Evolutionary conservation across 1,139 yeast species (phyloP).

Genomic region (Pichia sp.): DNA sequence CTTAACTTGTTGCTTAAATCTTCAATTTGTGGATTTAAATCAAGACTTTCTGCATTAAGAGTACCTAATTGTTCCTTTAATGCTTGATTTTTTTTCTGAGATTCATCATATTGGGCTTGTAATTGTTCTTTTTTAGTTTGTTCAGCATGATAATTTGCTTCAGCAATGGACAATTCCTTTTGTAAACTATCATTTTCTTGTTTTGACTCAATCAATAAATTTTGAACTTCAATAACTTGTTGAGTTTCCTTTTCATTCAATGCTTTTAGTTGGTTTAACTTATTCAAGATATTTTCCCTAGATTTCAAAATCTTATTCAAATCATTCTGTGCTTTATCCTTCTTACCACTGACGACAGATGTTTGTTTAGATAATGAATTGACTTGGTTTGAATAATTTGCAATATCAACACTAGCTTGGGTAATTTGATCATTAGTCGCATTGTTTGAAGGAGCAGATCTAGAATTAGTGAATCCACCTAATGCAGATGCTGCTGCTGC

Average conservation of each 20-base stretch:
- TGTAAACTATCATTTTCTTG: slow-evolving; percentile 68
- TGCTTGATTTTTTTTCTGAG: slow-evolving; percentile 59
- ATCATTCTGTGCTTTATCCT: slow-evolving; percentile 71
- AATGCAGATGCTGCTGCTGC: slow-evolving; percentile 16
- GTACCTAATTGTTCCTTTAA: slow-evolving; percentile 63
- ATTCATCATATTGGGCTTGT: slow-evolving; percentile 53
- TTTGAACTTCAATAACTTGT: slow-evolving; percentile 67
- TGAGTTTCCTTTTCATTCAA: slow-evolving; percentile 76
- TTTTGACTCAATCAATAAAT: slow-evolving; percentile 49
- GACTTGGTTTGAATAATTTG: slow-evolving; percentile 80
- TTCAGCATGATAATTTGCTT: slow-evolving; percentile 72
- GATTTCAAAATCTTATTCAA: slow-evolving; percentile 55
- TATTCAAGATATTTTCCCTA: slow-evolving; percentile 66
- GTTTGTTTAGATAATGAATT: slow-evolving; percentile 75
- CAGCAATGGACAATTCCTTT: slow-evolving; percentile 71
- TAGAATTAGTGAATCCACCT: slow-evolving; percentile 24
- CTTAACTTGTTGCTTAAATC: slow-evolving; percentile 47
- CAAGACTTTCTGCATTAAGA: slow-evolving; percentile 61
- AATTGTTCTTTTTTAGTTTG: slow-evolving; percentile 61
- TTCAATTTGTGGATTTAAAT: slow-evolving; percentile 51
- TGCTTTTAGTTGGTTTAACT: slow-evolving; percentile 58
- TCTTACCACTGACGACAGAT: slow-evolving; percentile 60
- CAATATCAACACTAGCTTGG: slow-evolving; percentile 77
- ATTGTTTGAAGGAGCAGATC: slow-evolving; percentile 18
- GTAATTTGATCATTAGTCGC: slow-evolving; percentile 60